phyloP scores from a whole-genome alignment of 306 rosid genomes.

The Sicyos edulis region DNA sequence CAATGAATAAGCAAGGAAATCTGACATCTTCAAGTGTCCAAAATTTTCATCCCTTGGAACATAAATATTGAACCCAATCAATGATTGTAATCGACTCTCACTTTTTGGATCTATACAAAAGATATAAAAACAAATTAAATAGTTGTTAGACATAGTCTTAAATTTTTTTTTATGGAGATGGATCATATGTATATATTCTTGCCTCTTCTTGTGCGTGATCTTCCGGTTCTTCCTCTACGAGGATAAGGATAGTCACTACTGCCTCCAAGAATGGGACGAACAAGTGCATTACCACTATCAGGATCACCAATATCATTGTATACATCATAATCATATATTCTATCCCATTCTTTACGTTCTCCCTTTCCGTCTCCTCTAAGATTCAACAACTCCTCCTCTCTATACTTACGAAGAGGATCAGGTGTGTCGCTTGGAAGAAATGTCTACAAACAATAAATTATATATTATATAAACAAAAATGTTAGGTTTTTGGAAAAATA shows the following conservation, averaged over 20 bases:
- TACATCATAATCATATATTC: not conserved
- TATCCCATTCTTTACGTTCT: not conserved
- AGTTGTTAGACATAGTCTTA: too few species aligned
- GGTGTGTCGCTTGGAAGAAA: not conserved
- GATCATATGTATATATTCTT: not conserved
- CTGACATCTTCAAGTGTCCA: too few species aligned
- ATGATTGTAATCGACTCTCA: constrained; percentile 43
- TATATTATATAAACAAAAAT: too few species aligned
- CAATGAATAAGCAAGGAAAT: too few species aligned
- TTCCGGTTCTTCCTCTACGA: not conserved
- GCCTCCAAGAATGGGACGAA: not conserved
- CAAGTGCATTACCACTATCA: not conserved
- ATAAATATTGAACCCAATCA: too few species aligned
- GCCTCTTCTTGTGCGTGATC: not conserved
- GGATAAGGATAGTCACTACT: not conserved
- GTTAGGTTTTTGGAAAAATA: too few species aligned
- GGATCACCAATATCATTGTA: not conserved
- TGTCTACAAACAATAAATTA: not conserved
- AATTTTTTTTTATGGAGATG: too few species aligned
- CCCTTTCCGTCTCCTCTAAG: not conserved
- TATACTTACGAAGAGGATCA: not conserved
- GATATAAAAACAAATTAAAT: too few species aligned
- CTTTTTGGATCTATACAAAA: constrained; percentile 35
- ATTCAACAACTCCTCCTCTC: not conserved
- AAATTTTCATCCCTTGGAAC: too few species aligned